Evolutionary conservation across 148 eudicot species (phyloP), one percentile per base, ranked within the genome.

Genomic region (Talinum fruticosum): DNA sequence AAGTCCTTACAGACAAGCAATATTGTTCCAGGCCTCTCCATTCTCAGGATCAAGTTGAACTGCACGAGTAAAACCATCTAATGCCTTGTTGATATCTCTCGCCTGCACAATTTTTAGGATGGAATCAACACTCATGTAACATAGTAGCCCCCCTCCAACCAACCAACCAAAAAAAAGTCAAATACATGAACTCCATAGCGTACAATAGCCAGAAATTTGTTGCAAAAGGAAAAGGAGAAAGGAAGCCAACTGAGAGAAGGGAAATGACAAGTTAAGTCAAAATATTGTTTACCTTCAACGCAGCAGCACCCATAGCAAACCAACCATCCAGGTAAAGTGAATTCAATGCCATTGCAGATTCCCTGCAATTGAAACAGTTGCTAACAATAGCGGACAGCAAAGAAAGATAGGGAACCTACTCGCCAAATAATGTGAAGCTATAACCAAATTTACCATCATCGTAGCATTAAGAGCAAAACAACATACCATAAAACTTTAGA

Each of bases 301-400:
- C 97, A 79, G 99, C 99, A 79, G 97, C 90, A 79, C 99, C 99
- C 68, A 96, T 90, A 54, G 97, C 97, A 89, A 96, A 96, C 99
- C 99, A 96, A 24, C 99, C 99, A 87, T 91, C 95, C 67, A 97
- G 97, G 80, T 89, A 89, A 80, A 96, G 81, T 69, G 99, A 88
- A 83, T 96, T 96, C 76, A 91, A 65, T 66, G 93, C 85, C 97
- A 96, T 90, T 32, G 99, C 99, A 21, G 97, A 89, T 70, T 87
- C 95, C 99, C 97, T 92, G 75, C 49, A 69, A 80, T 61, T 53
- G 64, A 78, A 75, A 53, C 8, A 75, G 76, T 33, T n/a, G 69
- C 64, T 12, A 38, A 10, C 26, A 54, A 26, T 65, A 37, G 47
- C 7, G 41, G 41, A 41, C 13, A 53, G 26, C 44, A 29, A 26